Evolutionary conservation across 177 flowering plant genomes (phyloP), one percentile per base, ranked within the genome.

Genomic region (Vitis hybrid): DNA sequence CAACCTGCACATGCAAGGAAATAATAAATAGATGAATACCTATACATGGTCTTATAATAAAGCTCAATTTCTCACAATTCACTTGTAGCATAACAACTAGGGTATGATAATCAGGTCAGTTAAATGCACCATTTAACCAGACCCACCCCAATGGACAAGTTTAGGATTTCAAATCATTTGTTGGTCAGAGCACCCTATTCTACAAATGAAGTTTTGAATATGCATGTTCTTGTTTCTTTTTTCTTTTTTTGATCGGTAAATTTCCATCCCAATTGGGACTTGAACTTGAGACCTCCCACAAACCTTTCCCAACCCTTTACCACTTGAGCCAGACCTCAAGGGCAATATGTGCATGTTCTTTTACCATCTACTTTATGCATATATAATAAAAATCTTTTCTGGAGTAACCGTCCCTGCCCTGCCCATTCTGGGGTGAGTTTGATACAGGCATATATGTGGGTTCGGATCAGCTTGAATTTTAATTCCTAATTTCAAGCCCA

Each of bases 1-100:
- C 83, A 69, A 70, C 74, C 83, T 80, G 78, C 62, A 68, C 32
- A 51, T 60, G 58, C 17, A 62, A 23, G 13, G 30, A 69, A 68
- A 1, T 21, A 9, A 17, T 34, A 3, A 26, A 48, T 2, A 61
- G 52, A 50, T 17, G 4, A 13, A 30, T 11, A 45, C 4, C 14
- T 14, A 51, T 21, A 11, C 34, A 26, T 19, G 11, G 9, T 5
- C 39, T 4, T 15, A 12, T 50, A 34, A 51, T 23, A 18, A 19
- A 65, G 39, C 39, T 39, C 32, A 39, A 21, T 11, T 39, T 64
- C 8, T 21, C 1, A 12, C 23, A 62, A 15, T 15, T 15, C 18
- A 18, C 50, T 14, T 7, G 5, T 45, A 3, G 45, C 4, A 2
- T 6, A 49, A 62, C 17, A 49, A 17, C 17, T 21, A 18, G 14